phyloP scores from a whole-genome alignment of 2,329 filamentous ascomycete species.

The Sordariomycetes sp. region DNA sequence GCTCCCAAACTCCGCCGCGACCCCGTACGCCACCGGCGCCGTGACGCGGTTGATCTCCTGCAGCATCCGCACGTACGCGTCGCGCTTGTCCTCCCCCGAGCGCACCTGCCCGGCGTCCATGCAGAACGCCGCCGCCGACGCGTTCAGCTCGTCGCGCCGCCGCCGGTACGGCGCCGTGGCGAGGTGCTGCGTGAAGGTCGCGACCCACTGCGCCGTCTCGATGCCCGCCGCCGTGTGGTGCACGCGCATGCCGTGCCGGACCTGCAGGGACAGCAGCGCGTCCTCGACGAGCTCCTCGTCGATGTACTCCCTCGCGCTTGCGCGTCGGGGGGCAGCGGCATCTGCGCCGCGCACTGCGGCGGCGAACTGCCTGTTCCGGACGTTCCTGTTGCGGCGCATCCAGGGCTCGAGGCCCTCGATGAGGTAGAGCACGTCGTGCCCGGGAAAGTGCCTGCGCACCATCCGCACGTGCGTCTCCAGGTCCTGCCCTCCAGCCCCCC shows the following conservation, averaged over 20 bases:
- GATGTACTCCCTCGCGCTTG: conserved; percentile 34
- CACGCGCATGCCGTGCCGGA: conserved; percentile 54
- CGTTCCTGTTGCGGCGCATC: conserved; percentile 58
- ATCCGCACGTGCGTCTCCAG: conserved; percentile 48
- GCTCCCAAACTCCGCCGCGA: conserved; percentile 48
- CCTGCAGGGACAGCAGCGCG: conserved; percentile 58
- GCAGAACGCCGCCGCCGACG: conserved; percentile 55
- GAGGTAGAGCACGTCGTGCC: conserved; percentile 52
- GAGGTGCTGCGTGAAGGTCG: conserved; percentile 67
- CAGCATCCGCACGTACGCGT: conserved; percentile 66
- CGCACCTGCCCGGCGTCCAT: conserved; percentile 71
- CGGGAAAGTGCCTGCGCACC: conserved; percentile 42
- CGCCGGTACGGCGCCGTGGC: conserved; percentile 64
- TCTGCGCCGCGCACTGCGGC: conserved; percentile 45
- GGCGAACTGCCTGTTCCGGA: conserved; percentile 57
- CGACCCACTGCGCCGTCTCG: conserved; percentile 65
- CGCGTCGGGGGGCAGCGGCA: conserved; percentile 15
- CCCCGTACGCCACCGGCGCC: conserved; percentile 59
- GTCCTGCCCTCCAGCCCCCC: conserved; percentile 31
- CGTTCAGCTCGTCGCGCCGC: conserved; percentile 33
- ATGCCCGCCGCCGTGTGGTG: conserved; percentile 52
- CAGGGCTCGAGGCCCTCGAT: conserved; percentile 58
- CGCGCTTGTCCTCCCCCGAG: conserved; percentile 51
- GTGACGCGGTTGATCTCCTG: conserved; percentile 66
- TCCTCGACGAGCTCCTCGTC: conserved; percentile 62